Base-by-base conservation (phyloP, 371 early-diverging fungal species). In the Saksenaea oblongispora region DNA sequence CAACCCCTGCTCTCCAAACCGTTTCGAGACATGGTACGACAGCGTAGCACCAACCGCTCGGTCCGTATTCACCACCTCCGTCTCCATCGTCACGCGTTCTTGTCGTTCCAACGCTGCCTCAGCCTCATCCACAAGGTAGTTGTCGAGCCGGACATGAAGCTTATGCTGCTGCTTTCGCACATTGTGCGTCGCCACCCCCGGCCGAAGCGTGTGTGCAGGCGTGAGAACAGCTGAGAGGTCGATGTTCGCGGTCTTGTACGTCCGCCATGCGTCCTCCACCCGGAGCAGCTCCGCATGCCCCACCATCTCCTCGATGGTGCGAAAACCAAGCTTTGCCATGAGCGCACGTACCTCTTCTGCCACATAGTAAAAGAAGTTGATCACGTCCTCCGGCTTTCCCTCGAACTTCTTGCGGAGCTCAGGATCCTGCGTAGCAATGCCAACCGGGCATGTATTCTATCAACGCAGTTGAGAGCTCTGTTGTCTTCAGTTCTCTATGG, bases 301-400 rank as follows among this genome's bases (percentile, higher is more conserved):
- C 34, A 97, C 95, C 94, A 97, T 93, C 68, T 95, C 96, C 65
- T 91, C 86, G 59, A 97, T 83, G n/a, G 89, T 88, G 64, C 93
- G 91, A 87, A 92, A 88, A 53, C 97, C 97, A 22, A 97, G 87
- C 65, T 78, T 80, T 34, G 97, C 96, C 96, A 97, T 95, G 75
- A 94, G 85, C 22, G 79, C 71, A 59, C 97, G 91, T 68, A 89
- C 67, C 69, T 97, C 96, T 75, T 97, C 97, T 35, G 95, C 95
- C 66, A 97, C 86, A 71, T 93, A 97, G 82, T 89, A 89, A 84
- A 97, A 97, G 85, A 95, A 97, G 85, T 97, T 96, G 75, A 97
- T 83, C 35, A 96, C 95, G 63, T 97, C 89, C 73, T 97, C 97
- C 22, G 97, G 95, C 63, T 83, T 79, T 14, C 97, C 97, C 47